Evolutionary conservation across 2,329 filamentous ascomycete genomes (phyloP).

Genomic region (Lomentospora prolificans): DNA sequence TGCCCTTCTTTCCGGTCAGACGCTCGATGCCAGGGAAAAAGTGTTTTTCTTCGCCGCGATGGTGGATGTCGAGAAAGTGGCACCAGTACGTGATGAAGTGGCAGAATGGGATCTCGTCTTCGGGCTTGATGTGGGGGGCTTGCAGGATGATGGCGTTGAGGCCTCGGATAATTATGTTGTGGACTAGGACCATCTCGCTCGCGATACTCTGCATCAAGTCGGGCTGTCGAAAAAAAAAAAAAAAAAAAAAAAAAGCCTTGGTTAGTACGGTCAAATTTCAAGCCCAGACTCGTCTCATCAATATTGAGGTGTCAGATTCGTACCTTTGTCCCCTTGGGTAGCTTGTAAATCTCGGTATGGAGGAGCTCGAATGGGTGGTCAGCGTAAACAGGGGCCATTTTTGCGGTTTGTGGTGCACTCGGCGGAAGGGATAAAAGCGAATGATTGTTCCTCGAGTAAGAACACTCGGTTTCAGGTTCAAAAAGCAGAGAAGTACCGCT

Average conservation of each 20-base stretch:
- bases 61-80: conserved; percentile 25
- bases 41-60: conserved; percentile 25
- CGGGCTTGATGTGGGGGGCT: conserved; percentile 21
- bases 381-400: conserved; percentile 10
- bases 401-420: conserved; percentile 8
- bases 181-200: conserved; percentile 21
- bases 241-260: background rate
- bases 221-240: conserved; percentile 13
- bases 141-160: conserved; percentile 29
- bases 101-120: conserved; percentile 24
- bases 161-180: conserved; percentile 26
- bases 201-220: conserved; percentile 19
- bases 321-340: conserved; percentile 6
- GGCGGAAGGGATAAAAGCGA: too few species aligned
- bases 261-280: conserved; percentile 2
- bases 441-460: conserved; percentile 29
- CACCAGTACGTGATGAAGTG: conserved; percentile 24
- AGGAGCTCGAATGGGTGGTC: background rate
- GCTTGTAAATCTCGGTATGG: background rate
- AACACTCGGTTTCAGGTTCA: too few species aligned
- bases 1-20: conserved; percentile 21
- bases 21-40: conserved; percentile 29
- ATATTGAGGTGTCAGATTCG: background rate
- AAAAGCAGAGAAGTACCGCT: too few species aligned
- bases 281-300: background rate